These are phyloP conservation scores for Akanthomyces dipterigenus DNA, from an alignment of 2,329 filamentous ascomycete genomes.

Conservation along the genomic window DNA sequence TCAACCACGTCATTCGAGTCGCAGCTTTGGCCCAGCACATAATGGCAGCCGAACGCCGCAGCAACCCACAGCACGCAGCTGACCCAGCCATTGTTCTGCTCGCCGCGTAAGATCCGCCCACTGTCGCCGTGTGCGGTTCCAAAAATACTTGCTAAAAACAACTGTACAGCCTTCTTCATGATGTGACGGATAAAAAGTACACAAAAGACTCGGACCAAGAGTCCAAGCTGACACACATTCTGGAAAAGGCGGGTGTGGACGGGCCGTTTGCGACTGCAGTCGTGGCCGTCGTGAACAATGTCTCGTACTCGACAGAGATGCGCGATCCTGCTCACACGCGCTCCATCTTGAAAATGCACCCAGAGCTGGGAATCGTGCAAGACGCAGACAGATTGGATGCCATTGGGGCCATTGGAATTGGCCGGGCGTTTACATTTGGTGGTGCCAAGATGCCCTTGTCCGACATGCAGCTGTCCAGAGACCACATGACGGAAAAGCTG, in stretches of 20 bases:
- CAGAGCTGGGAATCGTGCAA: slow-evolving; percentile 67
- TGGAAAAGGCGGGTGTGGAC: slow-evolving; percentile 50
- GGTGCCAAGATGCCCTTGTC: slow-evolving; percentile 56
- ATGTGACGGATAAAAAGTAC: slow-evolving; percentile 88
- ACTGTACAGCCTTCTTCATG: slow-evolving; percentile 70
- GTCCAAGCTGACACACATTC: slow-evolving; percentile 49
- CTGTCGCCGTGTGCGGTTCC: neutral
- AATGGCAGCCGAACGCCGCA: slow-evolving; percentile 39
- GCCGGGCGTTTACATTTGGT: slow-evolving; percentile 56
- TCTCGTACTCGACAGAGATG: slow-evolving; percentile 71
- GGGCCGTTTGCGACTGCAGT: slow-evolving; percentile 55
- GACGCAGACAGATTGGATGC: slow-evolving; percentile 89
- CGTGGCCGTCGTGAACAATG: slow-evolving; percentile 65
- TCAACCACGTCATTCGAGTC: slow-evolving; percentile 75
- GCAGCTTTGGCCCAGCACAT: slow-evolving; percentile 62
- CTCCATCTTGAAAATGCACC: slow-evolving; percentile 53
- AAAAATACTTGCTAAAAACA: no score
- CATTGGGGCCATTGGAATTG: slow-evolving; percentile 80
- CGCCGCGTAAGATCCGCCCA: neutral
- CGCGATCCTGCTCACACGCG: slow-evolving; percentile 54
- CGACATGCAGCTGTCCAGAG: slow-evolving; percentile 49
- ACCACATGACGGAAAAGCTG: slow-evolving; percentile 73
- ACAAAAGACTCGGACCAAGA: slow-evolving; percentile 49
- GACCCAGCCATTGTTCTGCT: neutral
- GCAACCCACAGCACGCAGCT: slow-evolving; percentile 10